Evolutionary conservation across 106 monocot species (phyloP).

Genomic region (Dendrobium chrysotoxum): DNA sequence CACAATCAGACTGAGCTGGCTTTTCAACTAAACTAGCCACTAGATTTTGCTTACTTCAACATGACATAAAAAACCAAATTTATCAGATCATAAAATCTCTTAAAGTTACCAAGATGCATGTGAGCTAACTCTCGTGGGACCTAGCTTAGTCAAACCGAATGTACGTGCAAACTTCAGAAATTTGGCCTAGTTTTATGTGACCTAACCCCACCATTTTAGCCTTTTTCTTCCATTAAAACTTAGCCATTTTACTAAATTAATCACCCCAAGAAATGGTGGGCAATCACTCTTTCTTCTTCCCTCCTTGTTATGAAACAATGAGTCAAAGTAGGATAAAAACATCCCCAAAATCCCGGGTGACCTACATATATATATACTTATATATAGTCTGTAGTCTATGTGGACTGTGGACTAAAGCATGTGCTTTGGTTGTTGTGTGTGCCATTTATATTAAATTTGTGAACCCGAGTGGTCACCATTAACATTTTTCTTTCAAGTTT

Average conservation of each 20-base stretch:
- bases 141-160: background rate
- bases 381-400: background rate
- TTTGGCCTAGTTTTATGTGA: background rate
- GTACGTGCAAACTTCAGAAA: background rate
- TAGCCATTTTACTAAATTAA: background rate
- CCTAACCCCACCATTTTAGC: background rate
- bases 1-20: too few relatives aligned
- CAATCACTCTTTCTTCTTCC: conserved; percentile 1
- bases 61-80: too few relatives aligned
- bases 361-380: background rate
- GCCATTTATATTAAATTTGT: background rate
- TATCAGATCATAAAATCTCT: too few relatives aligned
- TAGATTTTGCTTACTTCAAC: too few relatives aligned
- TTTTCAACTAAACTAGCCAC: too few relatives aligned
- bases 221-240: background rate
- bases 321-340: conserved; percentile 3
- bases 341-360: conserved; percentile 7
- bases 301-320: background rate
- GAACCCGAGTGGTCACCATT: too few relatives aligned
- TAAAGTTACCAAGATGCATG: background rate
- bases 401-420: background rate
- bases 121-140: background rate
- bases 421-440: background rate
- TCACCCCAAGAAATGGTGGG: conserved; percentile 4
- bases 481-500: background rate